Evolutionary conservation across 2,329 filamentous ascomycete genomes (phyloP).

Genomic region (Aspergillus novoparasiticus): DNA sequence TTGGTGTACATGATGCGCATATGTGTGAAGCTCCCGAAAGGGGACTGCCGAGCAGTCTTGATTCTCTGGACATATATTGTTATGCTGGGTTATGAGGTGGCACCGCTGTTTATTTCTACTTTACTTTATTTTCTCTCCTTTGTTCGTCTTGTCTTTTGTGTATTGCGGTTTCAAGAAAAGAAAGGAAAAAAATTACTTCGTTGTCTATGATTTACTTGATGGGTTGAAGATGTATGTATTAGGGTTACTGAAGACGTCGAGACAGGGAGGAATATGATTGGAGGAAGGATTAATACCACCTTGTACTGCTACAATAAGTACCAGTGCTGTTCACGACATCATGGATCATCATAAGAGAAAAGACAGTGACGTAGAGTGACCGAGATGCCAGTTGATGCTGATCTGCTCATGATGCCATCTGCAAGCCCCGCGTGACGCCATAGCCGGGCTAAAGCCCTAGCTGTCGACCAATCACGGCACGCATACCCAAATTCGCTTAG

Average conservation of each 20-base stretch:
- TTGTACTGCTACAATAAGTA: background rate
- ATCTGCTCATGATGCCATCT: constrained; percentile 28
- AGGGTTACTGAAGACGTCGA: background rate
- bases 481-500: constrained; percentile 39
- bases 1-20: constrained; percentile 6
- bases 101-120: background rate
- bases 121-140: background rate
- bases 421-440: constrained; percentile 33
- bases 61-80: constrained; percentile 13
- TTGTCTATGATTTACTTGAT: background rate
- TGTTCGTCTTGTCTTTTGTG: background rate
- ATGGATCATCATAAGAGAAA: background rate
- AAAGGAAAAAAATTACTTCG: background rate
- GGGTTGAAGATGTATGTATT: constrained; percentile 15
- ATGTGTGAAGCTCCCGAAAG: constrained; percentile 2
- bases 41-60: constrained; percentile 15
- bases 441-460: constrained; percentile 45
- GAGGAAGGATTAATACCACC: background rate
- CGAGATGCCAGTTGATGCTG: background rate
- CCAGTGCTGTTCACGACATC: background rate
- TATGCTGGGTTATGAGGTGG: background rate
- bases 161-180: background rate
- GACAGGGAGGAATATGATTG: background rate
- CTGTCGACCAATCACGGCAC: constrained; percentile 24
- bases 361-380: background rate